Conservation (phyloP, 1,284 basidiomycete genomes). For the Wallemia ichthyophaga region DNA sequence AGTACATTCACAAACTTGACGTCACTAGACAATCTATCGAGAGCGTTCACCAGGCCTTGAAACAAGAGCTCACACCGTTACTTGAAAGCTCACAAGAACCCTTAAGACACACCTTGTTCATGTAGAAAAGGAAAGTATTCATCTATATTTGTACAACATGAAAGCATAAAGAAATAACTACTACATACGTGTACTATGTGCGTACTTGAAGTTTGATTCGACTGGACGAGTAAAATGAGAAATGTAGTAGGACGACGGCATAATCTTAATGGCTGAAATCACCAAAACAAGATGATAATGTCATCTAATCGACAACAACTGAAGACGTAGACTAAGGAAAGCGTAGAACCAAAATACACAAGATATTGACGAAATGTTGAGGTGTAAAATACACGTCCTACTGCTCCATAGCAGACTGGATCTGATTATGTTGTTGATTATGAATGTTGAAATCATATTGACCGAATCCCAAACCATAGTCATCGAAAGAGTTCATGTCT, state of each 20-base stretch:
- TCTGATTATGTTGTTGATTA: not conserved
- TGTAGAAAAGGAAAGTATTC: not conserved
- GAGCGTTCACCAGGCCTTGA: not conserved
- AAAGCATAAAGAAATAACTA: not conserved
- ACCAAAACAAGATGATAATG: no score
- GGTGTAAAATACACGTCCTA: not conserved
- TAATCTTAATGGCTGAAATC: no score
- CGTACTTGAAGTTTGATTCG: no score
- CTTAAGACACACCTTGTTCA: not conserved
- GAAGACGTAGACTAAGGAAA: no score
- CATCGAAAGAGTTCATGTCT: not conserved
- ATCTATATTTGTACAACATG: not conserved
- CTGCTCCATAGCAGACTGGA: not conserved
- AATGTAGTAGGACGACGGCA: no score
- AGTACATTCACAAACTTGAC: not conserved
- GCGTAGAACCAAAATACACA: no score
- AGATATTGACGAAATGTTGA: no score
- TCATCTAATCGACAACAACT: no score
- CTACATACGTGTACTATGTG: no score
- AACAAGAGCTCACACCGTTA: not conserved
- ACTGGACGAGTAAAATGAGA: no score
- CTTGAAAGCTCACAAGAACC: not conserved
- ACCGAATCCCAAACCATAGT: not conserved
- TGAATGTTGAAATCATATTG: not conserved
- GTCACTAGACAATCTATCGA: not conserved